Base-by-base conservation (phyloP, 768 basidiomycete genomes). In the Lactarius vividus region DNA sequence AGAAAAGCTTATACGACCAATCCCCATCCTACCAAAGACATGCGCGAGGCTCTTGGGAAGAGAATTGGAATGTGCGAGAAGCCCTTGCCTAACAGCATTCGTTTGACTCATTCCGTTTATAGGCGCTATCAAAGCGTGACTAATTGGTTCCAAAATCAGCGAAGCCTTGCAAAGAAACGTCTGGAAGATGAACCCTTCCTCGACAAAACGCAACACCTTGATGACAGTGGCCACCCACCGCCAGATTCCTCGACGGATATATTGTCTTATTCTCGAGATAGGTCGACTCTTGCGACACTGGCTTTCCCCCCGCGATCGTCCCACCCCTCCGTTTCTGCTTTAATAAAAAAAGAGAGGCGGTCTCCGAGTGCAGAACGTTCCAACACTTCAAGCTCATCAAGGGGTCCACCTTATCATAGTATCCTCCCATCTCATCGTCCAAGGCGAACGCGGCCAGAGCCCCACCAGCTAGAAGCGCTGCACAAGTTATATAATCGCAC, bases 111-210 rank as follows among this genome's bases (percentile, higher is more conserved):
- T 31, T 42, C 37, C 33, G 55, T 40, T 40, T 73, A 72, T 68
- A 92, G 91, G 89, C 87, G 84, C 69, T 83, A 88, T 77, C 86
- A 90, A 76, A 89, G 85, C 63, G 86, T 92, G 64, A 91, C 87
- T 1, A 91, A 92, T 73, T 92, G 91, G 91, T 92, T 92, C 75
- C 90, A 92, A 80, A 91, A 91, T 72, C 89, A 92, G 73, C 88
- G 89, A 71, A 90, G 85, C 74, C 82, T 87, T 69, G 85, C 88
- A 37, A 88, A 88, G 79, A 89, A 88, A 77, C 83, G 82, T 71
- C 84, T 80, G 70, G 87, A 89, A 67, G 86, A 88, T 58, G 82
- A 84, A 33, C 78, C 80, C 40, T 74, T 71, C 28, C 57, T 70
- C 57, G 73, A 77, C 49, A 72, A 73, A 53, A 67, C 73, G 54